Base-by-base conservation (phyloP, 345 rosid species). In the Euphorbia lathyris region DNA sequence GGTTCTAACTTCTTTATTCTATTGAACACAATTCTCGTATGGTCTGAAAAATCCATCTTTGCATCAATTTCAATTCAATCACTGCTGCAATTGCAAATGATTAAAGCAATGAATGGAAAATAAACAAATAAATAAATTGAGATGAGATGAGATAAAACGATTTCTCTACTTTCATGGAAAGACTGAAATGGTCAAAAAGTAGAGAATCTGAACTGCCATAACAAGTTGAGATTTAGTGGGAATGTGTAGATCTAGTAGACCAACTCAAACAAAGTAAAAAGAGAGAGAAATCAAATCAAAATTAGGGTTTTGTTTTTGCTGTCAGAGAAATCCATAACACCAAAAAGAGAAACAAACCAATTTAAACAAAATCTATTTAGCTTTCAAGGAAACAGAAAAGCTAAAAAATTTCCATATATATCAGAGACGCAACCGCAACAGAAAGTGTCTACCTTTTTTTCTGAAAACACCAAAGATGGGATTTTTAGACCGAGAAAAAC, bases 1-100 rank as follows among this genome's bases (percentile, higher is more conserved):
- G 90, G 93, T 63, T 86, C 87, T 25, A 86, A 63, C 71, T 81
- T 78, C 74, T 77, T 76, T 64, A 87, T 80, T 67, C 83, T 79
- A 27, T 81, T 74, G 65, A 74, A 82, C 48, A 86, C 81, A 65
- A 81, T 63, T 40, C 69, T 77, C 9, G 86, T 80, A 29, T 77
- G 72, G 20, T 86, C 88, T 23, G 81, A 71, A 61, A 79, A 81
- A 43, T 86, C 88, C 90, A 88, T 84, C 67, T 69, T 63, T n/a
- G n/a, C n/a, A n/a, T 43, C 66, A 69, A n/a, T n/a, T n/a, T 74
- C 42, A 17, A 47, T 38, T 32, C 55, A 60, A 68, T 66, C 59
- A 45, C 79, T 75, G n/a, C n/a, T n/a, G n/a, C n/a, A n/a, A n/a
- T n/a, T n/a, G 78, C 72, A 75, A 48, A 55, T 16, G 9, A 40